Evolutionary conservation across 2,329 filamentous ascomycete genomes (phyloP).

Genomic region (Dendrostoma leiphaemia): DNA sequence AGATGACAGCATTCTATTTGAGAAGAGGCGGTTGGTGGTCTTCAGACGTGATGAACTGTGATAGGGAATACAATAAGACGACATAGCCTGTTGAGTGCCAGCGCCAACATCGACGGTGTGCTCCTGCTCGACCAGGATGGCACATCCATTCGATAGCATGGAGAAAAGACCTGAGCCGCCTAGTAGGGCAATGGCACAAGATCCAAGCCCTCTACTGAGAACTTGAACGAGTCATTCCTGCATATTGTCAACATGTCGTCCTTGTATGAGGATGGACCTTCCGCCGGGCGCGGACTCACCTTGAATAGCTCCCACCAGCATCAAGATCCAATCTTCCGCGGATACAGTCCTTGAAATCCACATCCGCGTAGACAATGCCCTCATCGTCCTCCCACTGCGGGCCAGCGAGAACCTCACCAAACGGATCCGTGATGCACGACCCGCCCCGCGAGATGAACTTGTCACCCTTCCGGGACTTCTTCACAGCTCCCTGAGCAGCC

Average conservation of each 20-base stretch:
- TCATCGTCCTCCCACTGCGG: slow-evolving; percentile 81
- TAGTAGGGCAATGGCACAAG: slow-evolving; percentile 55
- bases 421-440: slow-evolving; percentile 75
- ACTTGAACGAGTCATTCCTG: slow-evolving; percentile 60
- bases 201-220: slow-evolving; percentile 58
- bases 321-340: slow-evolving; percentile 80
- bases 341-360: slow-evolving; percentile 86
- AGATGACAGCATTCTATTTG: too few species aligned
- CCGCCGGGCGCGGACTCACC: slow-evolving; percentile 44
- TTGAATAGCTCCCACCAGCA: slow-evolving; percentile 80
- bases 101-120: too few species aligned
- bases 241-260: slow-evolving; percentile 13
- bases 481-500: too few species aligned
- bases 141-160: too few species aligned
- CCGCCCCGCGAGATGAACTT: slow-evolving; percentile 71
- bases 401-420: slow-evolving; percentile 75
- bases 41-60: too few species aligned
- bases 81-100: too few species aligned
- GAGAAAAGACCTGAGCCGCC: background rate
- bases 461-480: slow-evolving; percentile 29
- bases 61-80: too few species aligned
- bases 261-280: background rate
- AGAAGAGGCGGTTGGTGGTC: too few species aligned
- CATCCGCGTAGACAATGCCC: slow-evolving; percentile 66
- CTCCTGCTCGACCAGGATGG: too few species aligned